Percentiles rank a stretch among this genome's conserved stretches.
Conservation (phyloP, 2,329 filamentous ascomycete genomes). For the Aspergillus calidoustus region DNA sequence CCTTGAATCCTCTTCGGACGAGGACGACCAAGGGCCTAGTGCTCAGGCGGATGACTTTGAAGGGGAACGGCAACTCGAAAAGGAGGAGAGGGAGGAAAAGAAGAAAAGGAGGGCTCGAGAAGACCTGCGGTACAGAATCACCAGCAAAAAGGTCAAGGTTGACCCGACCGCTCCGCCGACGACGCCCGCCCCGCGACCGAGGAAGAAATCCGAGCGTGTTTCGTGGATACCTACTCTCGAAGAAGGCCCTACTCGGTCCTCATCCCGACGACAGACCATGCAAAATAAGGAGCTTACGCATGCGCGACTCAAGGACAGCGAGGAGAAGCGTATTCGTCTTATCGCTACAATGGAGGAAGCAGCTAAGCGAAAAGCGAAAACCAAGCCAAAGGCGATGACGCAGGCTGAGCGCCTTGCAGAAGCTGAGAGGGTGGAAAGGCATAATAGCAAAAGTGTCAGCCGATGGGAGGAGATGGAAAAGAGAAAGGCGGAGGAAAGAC, state of each 20-base stretch:
- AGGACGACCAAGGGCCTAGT: conserved; percentile 71
- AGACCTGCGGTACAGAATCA: conserved; percentile 62
- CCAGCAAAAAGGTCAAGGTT: conserved; percentile 76
- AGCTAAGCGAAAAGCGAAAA: conserved; percentile 67
- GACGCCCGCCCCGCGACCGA: conserved; percentile 51
- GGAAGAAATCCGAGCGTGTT: conserved; percentile 73
- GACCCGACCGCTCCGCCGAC: conserved; percentile 55
- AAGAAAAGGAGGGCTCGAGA: conserved; percentile 85
- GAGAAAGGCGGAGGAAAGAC: conserved; percentile 80
- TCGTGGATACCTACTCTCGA: conserved; percentile 70
- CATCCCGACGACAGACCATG: conserved; percentile 66
- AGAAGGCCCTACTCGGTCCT: conserved; percentile 66
- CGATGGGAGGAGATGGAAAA: conserved; percentile 94
- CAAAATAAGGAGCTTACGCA: conserved; percentile 65
- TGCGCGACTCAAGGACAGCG: conserved; percentile 53
- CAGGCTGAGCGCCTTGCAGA: conserved; percentile 84
- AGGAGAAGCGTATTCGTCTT: conserved; percentile 52
- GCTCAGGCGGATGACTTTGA: conserved; percentile 70
- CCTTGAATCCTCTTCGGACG: conserved; percentile 83
- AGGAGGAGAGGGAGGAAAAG: conserved; percentile 71
- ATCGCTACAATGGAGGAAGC: conserved; percentile 65
- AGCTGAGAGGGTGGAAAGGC: conserved; percentile 79
- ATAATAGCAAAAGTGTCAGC: conserved; percentile 88
- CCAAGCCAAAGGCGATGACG: conserved; percentile 80
- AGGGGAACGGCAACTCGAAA: conserved; percentile 85